phyloP scores from a whole-genome alignment of 2,329 filamentous ascomycete genomes.

The Thelonectria olida region DNA sequence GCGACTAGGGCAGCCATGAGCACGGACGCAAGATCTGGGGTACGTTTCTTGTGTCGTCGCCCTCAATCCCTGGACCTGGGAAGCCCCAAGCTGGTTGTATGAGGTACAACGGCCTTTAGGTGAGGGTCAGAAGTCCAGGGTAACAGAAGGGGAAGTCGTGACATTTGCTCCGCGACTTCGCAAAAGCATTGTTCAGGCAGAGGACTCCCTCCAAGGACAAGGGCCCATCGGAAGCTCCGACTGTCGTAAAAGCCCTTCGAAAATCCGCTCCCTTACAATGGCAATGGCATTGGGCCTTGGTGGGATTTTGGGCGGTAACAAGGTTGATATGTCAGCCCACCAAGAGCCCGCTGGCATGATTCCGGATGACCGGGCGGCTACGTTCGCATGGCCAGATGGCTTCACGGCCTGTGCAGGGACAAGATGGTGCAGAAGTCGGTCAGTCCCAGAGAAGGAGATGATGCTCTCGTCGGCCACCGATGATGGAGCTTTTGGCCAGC shows the following conservation, averaged over 20 bases:
- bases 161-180: conserved; percentile 17
- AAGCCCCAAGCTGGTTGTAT: conserved; percentile 22
- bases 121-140: conserved; percentile 20
- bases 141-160: conserved; percentile 13
- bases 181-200: neutral
- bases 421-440: neutral
- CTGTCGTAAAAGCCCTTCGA: neutral
- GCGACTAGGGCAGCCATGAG: neutral
- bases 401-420: conserved; percentile 7
- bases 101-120: conserved; percentile 15
- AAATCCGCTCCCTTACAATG: neutral
- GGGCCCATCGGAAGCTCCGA: conserved; percentile 3
- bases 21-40: conserved; percentile 19
- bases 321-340: conserved; percentile 19
- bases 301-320: conserved; percentile 15
- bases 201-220: neutral
- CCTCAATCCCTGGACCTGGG: conserved; percentile 19
- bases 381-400: conserved; percentile 10
- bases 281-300: neutral
- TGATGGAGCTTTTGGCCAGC: neutral
- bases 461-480: neutral
- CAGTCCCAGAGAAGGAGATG: neutral
- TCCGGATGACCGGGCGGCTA: conserved; percentile 17
- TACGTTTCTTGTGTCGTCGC: conserved; percentile 13
- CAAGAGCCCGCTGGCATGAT: conserved; percentile 20